These are phyloP conservation scores for Yamadazyma jaroonii DNA, from an alignment of 1,139 yeast species.

Conservation along the genomic window DNA sequence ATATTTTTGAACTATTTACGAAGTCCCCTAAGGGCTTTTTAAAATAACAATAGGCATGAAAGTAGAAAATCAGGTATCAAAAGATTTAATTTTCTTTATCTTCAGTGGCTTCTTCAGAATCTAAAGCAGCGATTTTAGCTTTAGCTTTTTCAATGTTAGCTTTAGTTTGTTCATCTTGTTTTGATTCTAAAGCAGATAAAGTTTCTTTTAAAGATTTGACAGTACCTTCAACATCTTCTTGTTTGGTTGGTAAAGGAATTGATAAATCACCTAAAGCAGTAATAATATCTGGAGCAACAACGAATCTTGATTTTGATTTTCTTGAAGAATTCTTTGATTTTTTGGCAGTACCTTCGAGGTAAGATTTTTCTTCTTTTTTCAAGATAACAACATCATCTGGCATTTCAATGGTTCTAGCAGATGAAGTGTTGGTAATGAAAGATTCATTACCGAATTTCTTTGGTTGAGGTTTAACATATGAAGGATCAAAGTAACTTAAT, in stretches of 20 bases:
- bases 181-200: conserved; percentile 63
- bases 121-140: conserved; percentile 68
- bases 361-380: conserved; percentile 62
- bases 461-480: conserved; percentile 61
- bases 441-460: conserved; percentile 26
- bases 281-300: conserved; percentile 79
- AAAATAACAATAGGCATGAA: too few relatives aligned
- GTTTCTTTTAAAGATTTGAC: conserved; percentile 71
- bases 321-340: conserved; percentile 44
- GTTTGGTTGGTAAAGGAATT: conserved; percentile 75
- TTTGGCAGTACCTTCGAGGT: conserved; percentile 51
- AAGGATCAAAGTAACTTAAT: conserved; percentile 73
- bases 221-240: conserved; percentile 69
- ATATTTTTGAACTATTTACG: conserved; percentile 3
- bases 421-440: conserved; percentile 25
- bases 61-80: too few relatives aligned
- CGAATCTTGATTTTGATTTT: conserved; percentile 44
- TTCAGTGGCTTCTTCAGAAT: conserved; percentile 29
- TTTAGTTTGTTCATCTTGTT: conserved; percentile 81
- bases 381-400: conserved; percentile 66
- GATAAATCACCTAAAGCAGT: conserved; percentile 75
- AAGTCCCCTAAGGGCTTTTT: too few relatives aligned
- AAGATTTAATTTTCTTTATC: conserved; percentile 8
- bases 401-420: conserved; percentile 52
- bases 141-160: conserved; percentile 73